A percentile compares a stretch with the other conserved stretches of the same genome.
phyloP scores from a whole-genome alignment of 192 early-diverging fungal species.

The Dispira parvispora region DNA sequence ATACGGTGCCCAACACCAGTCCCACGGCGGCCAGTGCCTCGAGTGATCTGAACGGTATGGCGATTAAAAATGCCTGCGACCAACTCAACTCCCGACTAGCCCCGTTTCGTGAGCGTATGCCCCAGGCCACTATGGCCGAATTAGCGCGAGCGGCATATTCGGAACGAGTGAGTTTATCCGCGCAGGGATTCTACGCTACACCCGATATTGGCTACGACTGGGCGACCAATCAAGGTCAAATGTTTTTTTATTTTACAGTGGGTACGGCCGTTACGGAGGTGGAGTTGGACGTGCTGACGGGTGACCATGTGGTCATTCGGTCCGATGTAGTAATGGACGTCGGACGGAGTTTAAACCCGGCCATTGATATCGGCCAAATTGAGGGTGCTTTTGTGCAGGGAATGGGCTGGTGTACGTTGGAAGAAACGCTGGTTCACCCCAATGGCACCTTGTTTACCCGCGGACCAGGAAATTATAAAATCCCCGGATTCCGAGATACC shows the following conservation, averaged over 20 bases:
- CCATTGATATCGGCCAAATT: slow-evolving; percentile 80
- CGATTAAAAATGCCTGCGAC: slow-evolving; percentile 62
- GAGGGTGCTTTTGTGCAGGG: slow-evolving; percentile 79
- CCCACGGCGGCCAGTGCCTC: slow-evolving; percentile 67
- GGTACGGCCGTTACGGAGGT: slow-evolving; percentile 68
- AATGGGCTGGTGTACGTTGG: slow-evolving; percentile 68
- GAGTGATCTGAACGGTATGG: slow-evolving; percentile 68
- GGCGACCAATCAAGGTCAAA: slow-evolving; percentile 43
- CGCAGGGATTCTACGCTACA: slow-evolving; percentile 71
- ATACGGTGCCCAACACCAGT: slow-evolving; percentile 58
- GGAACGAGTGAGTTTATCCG: slow-evolving; percentile 59
- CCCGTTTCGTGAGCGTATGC: slow-evolving; percentile 48
- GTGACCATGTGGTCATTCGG: slow-evolving; percentile 52
- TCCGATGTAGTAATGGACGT: slow-evolving; percentile 76
- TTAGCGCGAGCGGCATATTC: slow-evolving; percentile 46
- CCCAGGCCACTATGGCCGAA: slow-evolving; percentile 29
- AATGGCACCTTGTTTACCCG: slow-evolving; percentile 60
- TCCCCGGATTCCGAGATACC: slow-evolving; percentile 68
- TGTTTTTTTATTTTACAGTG: slow-evolving; percentile 74
- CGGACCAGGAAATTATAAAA: slow-evolving; percentile 79
- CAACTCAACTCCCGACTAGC: slow-evolving; percentile 49
- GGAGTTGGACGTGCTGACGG: slow-evolving; percentile 72
- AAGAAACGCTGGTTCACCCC: slow-evolving; percentile 63
- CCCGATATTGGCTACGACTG: slow-evolving; percentile 66
- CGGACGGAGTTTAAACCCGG: slow-evolving; percentile 67